These are phyloP conservation scores for Monilinia fructicola DNA, from an alignment of 2,329 filamentous ascomycete species.

Conservation along the genomic window DNA sequence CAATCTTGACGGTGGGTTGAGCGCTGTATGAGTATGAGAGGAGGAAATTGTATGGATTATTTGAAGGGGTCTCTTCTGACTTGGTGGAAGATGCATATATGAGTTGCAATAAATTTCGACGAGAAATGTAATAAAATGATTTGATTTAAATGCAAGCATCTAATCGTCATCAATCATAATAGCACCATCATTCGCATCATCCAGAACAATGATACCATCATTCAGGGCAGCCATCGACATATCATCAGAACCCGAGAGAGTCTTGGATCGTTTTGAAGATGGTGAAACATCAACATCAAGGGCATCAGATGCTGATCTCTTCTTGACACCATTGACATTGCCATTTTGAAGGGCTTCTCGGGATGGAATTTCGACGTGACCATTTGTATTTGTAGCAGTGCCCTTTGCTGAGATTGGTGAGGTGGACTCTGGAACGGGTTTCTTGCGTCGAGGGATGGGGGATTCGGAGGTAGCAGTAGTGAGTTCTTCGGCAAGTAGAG, in stretches of 20 bases:
- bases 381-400: constrained; percentile 25
- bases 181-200: constrained; percentile 52
- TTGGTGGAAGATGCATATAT: neutral
- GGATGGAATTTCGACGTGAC: constrained; percentile 9
- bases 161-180: constrained; percentile 68
- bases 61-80: neutral
- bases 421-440: constrained; percentile 18
- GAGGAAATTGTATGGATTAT: neutral
- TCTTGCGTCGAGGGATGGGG: constrained; percentile 36
- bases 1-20: constrained; percentile 82
- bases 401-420: neutral
- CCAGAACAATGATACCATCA: constrained; percentile 37
- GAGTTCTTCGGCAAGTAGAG: constrained; percentile 27
- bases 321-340: constrained; percentile 34
- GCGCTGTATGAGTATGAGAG: constrained; percentile 53
- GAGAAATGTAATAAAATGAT: neutral
- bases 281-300: constrained; percentile 28
- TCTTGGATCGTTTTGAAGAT: constrained; percentile 38
- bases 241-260: constrained; percentile 41
- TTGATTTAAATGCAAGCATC: constrained; percentile 29
- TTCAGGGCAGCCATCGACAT: constrained; percentile 30
- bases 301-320: constrained; percentile 37
- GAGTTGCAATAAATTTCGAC: neutral
- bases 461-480: constrained; percentile 28
- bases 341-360: constrained; percentile 18